Conservation (phyloP, 148 eudicot genomes). For the Rhododendron ferrugineum region DNA sequence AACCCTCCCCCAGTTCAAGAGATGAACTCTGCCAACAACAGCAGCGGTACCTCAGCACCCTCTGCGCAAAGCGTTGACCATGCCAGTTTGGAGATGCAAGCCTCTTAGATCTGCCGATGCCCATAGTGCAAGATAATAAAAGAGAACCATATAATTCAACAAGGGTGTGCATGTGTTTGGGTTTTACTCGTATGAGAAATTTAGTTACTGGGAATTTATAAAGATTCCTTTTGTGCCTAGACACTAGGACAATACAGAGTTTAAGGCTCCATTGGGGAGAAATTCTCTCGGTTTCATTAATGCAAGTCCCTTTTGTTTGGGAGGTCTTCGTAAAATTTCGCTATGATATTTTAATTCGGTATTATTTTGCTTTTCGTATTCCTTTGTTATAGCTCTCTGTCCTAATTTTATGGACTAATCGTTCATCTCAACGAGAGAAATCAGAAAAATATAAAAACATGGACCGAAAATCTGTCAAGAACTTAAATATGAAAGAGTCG, state of each 20-base stretch:
- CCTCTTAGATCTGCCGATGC: slow-evolving; percentile 30
- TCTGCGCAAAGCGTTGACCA: slow-evolving; percentile 31
- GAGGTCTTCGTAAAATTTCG: neutral
- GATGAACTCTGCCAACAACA: slow-evolving; percentile 49
- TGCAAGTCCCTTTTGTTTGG: neutral
- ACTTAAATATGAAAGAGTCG: too few species aligned
- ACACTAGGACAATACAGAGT: neutral
- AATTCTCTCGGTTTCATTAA: neutral
- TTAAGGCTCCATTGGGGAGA: neutral
- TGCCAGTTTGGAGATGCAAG: slow-evolving; percentile 63
- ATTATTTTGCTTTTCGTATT: too few species aligned
- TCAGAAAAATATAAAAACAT: too few species aligned
- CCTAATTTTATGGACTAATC: too few species aligned
- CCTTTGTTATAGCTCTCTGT: too few species aligned
- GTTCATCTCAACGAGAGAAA: too few species aligned
- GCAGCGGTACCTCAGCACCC: slow-evolving; percentile 33
- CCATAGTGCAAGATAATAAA: neutral
- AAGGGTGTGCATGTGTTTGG: neutral
- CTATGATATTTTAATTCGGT: too few species aligned
- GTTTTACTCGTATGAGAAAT: neutral
- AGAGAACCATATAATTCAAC: neutral
- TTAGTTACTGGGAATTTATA: neutral
- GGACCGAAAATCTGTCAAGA: too few species aligned
- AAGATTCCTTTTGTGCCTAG: neutral
- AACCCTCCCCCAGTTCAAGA: slow-evolving; percentile 80